A percentile compares a stretch with the other conserved stretches of the same genome.
phyloP scores from a whole-genome alignment of 208 protist genomes.

The Leishmania tarentolae region DNA sequence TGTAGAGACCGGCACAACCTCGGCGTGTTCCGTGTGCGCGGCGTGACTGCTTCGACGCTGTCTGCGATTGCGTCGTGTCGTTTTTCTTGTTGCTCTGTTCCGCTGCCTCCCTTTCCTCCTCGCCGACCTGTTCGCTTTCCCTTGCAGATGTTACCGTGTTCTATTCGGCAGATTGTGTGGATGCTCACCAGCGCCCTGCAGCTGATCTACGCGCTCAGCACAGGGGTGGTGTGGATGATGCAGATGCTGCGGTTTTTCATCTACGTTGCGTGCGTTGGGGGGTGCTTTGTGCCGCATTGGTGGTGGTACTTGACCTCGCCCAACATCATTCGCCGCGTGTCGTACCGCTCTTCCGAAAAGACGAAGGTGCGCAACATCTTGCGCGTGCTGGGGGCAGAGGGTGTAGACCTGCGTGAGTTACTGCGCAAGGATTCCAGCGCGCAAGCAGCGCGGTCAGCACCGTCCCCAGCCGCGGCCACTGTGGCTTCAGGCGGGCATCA shows the following conservation, averaged over 20 bases:
- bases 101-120: neutral
- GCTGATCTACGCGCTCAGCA: conserved; percentile 57
- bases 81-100: neutral
- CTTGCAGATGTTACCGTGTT: conserved; percentile 44
- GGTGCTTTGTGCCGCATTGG: conserved; percentile 58
- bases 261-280: conserved; percentile 35
- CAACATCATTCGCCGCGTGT: conserved; percentile 66
- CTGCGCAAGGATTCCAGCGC: conserved; percentile 1
- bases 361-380: conserved; percentile 51
- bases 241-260: conserved; percentile 58
- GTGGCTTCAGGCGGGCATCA: neutral
- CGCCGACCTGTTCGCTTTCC: neutral
- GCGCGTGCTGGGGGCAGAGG: conserved; percentile 53
- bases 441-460: neutral
- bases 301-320: conserved; percentile 74
- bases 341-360: conserved; percentile 53
- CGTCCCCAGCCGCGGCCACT: neutral
- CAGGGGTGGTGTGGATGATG: conserved; percentile 54
- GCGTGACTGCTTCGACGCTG: neutral
- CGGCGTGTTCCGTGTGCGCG: neutral
- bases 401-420: conserved; percentile 32
- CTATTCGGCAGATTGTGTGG: conserved; percentile 57
- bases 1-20: neutral
- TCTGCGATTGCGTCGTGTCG: neutral
- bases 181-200: conserved; percentile 52